phyloP scores from a whole-genome alignment of 306 rosid genomes.

The Oemleria cerasiformis region DNA sequence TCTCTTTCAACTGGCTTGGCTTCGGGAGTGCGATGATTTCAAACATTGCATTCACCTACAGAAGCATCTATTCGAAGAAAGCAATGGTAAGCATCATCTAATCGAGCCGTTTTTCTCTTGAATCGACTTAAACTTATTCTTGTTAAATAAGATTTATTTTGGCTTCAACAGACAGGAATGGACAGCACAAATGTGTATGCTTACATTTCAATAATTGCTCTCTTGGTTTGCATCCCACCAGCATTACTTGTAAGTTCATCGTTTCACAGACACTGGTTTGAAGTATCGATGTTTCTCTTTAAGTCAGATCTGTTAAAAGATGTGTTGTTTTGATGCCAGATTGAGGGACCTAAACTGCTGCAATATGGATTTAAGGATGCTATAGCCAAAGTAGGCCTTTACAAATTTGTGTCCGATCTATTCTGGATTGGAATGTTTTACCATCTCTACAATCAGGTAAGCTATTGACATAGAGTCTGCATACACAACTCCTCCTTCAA shows the following conservation, averaged over 20 bases:
- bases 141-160: neutral
- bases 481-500: neutral
- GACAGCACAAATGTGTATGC: slow-evolving; percentile 78
- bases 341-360: slow-evolving; percentile 68
- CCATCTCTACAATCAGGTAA: slow-evolving; percentile 75
- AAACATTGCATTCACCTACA: slow-evolving; percentile 85
- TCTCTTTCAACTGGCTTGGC: slow-evolving; percentile 91
- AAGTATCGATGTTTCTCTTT: neutral
- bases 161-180: slow-evolving; percentile 57
- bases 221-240: slow-evolving; percentile 64
- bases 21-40: slow-evolving; percentile 94
- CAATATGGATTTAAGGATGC: slow-evolving; percentile 65
- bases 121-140: neutral
- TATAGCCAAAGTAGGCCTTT: slow-evolving; percentile 62
- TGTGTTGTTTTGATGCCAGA: slow-evolving; percentile 43
- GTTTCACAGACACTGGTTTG: neutral
- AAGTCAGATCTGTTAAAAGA: neutral
- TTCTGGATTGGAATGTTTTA: slow-evolving; percentile 79
- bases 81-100: slow-evolving; percentile 53
- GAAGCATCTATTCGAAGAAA: slow-evolving; percentile 82
- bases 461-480: neutral
- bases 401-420: slow-evolving; percentile 61
- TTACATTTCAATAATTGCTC: slow-evolving; percentile 74
- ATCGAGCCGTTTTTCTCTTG: neutral
- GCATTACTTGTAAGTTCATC: slow-evolving; percentile 52